A percentile compares a stretch with the other conserved stretches of the same genome.
These are phyloP conservation scores for Iberis pinnata DNA, from an alignment of 345 rosid genomes.

Conservation along the genomic window DNA sequence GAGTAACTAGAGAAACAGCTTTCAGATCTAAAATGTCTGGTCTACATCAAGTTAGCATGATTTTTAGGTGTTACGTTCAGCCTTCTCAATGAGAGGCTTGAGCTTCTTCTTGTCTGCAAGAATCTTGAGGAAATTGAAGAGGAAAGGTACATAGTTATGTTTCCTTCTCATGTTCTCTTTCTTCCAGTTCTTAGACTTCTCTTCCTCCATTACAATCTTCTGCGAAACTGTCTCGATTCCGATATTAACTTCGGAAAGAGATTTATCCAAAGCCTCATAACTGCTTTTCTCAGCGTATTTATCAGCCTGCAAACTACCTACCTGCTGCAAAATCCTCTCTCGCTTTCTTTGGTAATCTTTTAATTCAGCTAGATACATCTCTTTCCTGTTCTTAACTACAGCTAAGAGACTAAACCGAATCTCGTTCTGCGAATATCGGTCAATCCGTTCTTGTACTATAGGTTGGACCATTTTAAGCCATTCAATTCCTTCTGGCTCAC, in stretches of 20 bases:
- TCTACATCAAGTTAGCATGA: neutral
- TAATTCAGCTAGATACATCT: constrained; percentile 28
- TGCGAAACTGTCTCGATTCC: constrained; percentile 32
- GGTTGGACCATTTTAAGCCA: constrained; percentile 32
- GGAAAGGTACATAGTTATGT: constrained; percentile 33
- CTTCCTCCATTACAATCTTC: constrained; percentile 35
- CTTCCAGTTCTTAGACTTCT: constrained; percentile 33
- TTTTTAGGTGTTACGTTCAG: constrained; percentile 13
- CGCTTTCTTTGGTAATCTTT: constrained; percentile 30
- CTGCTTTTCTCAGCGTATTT: constrained; percentile 35
- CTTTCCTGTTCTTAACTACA: constrained; percentile 31
- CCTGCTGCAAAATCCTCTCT: constrained; percentile 33
- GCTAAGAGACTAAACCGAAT: constrained; percentile 30
- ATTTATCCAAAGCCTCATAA: constrained; percentile 29
- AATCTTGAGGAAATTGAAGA: constrained; percentile 35
- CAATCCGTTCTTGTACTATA: constrained; percentile 28
- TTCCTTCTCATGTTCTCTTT: constrained; percentile 31
- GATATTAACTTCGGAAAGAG: constrained; percentile 27
- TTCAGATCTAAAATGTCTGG: neutral
- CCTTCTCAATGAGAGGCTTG: constrained; percentile 32
- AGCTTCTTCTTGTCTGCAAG: constrained; percentile 32
- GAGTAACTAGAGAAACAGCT: too few relatives aligned
- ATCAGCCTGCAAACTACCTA: constrained; percentile 42
- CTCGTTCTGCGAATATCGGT: constrained; percentile 21
- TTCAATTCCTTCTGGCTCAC: constrained; percentile 24